Evolutionary conservation across 164 flowering plant species (phyloP), one percentile per base, ranked within the genome.

Genomic region (Chimonanthus praecox): DNA sequence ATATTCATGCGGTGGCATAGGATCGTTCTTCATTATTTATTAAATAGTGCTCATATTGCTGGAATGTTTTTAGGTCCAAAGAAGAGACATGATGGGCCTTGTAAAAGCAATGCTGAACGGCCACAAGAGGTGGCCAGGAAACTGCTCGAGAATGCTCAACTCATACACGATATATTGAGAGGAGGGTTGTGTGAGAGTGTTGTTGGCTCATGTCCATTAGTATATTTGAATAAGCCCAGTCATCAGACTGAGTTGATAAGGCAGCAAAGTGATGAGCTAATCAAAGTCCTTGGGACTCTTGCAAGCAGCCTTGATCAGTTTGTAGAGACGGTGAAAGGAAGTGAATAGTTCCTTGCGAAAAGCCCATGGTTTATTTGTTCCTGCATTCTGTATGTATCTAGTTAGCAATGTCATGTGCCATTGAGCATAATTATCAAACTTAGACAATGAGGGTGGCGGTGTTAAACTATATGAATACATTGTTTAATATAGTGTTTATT

Each of bases 211-310:
- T 6, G 16, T n/a, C 1, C n/a, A 2, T 33, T 51, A n/a, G 77
- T 65, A 54, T 81, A 76, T 60, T n/a, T 68, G 49, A 76, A 73
- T 47, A 75, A 75, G 45, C 44, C 44, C 44, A 43, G 9, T 63
- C 44, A 63, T n/a, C 77, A 76, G 62, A 70, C 71, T 11, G 80
- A 81, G 46, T 68, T 80, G 11, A 64, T 60, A 11, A 87, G 91
- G 75, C 71, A 73, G 68, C 91, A 87, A 81, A 91, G 84, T 10
- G 82, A 82, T 48, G 78, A 87, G 77, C 83, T 90, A 61, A 88
- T 90, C 9, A 78, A 80, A 15, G 84, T 82, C 71, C 84, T 89
- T 33, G 84, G 82, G 58, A 81, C 78, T 16, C 76, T 88, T 73
- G 78, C 74, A 5, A 58, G 73, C 16, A 84, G 76, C 47, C 80